Percentiles rank a stretch among this genome's conserved stretches.
Evolutionary conservation across 1,284 basidiomycete species (phyloP).

Genomic region (Naganishia sp.): DNA sequence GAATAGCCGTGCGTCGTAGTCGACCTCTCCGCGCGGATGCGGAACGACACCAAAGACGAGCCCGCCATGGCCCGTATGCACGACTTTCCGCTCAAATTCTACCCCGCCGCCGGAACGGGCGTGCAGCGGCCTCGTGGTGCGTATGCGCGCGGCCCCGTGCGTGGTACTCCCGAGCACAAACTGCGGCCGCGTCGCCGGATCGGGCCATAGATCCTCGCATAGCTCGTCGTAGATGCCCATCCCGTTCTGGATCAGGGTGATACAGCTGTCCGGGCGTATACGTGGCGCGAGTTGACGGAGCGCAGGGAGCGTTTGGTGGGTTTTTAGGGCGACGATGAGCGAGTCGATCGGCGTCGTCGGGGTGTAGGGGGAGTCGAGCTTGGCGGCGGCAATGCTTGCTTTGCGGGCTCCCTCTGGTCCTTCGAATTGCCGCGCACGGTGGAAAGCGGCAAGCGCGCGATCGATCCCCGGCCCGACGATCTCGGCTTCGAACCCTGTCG

Average conservation of each 20-base stretch:
- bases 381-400: not conserved
- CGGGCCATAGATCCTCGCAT: slow-evolving; percentile 68
- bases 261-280: slow-evolving; percentile 69
- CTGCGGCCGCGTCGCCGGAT: slow-evolving; percentile 72
- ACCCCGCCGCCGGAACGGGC: not conserved
- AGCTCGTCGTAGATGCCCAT: slow-evolving; percentile 86
- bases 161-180: slow-evolving; percentile 82
- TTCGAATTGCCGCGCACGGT: slow-evolving; percentile 1
- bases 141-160: slow-evolving; percentile 61
- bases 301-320: slow-evolving; percentile 65
- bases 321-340: slow-evolving; percentile 81
- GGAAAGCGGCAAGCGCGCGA: not conserved
- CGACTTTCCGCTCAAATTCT: slow-evolving; percentile 6
- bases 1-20: slow-evolving; percentile 43
- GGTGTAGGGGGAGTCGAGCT: slow-evolving; percentile 31
- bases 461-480: slow-evolving; percentile 12
- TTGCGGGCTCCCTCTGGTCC: not conserved
- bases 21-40: slow-evolving; percentile 58
- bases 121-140: slow-evolving; percentile 1
- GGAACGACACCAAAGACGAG: slow-evolving; percentile 79
- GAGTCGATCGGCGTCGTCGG: slow-evolving; percentile 63
- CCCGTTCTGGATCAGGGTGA: slow-evolving; percentile 87
- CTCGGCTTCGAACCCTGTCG: slow-evolving; percentile 16
- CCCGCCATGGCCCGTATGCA: slow-evolving; percentile 56
- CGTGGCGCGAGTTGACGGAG: slow-evolving; percentile 66